Conservation (phyloP, 148 eudicot species). For the Dysphania ambrosioides region DNA sequence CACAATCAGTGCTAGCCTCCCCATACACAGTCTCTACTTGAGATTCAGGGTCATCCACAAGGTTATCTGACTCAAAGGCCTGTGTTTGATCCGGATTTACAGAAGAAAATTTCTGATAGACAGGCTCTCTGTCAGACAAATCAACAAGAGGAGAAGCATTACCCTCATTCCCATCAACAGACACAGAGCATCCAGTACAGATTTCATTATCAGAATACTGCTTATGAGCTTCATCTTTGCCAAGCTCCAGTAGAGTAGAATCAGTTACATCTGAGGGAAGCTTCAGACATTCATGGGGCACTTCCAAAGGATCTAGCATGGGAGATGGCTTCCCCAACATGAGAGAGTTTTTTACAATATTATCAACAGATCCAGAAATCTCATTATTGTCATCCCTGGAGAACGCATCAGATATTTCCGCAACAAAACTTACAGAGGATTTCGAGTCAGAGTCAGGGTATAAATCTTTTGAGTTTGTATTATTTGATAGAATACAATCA, state of each 20-base stretch:
- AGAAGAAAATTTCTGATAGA: constrained; percentile 12
- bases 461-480: constrained; percentile 25
- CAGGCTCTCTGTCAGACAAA: constrained; percentile 17
- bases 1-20: constrained; percentile 20
- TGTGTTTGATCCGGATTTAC: constrained; percentile 22
- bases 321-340: constrained; percentile 11
- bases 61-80: constrained; percentile 20
- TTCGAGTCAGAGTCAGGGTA: constrained; percentile 17
- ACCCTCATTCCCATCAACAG: constrained; percentile 9
- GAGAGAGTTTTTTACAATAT: neutral
- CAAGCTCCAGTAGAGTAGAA: neutral
- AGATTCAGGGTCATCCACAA: constrained; percentile 27
- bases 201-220: too few relatives aligned
- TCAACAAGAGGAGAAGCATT: constrained; percentile 3
- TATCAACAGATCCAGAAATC: neutral
- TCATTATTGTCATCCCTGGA: neutral
- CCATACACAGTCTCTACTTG: constrained; percentile 18
- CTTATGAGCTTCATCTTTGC: constrained; percentile 2
- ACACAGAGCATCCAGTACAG: neutral
- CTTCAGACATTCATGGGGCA: neutral
- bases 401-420: constrained; percentile 10
- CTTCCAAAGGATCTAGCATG: constrained; percentile 4
- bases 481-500: constrained; percentile 16
- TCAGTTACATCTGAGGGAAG: constrained; percentile 15
- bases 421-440: constrained; percentile 15